Base-by-base conservation (phyloP, 2,329 filamentous ascomycete species). In the Balansia obtecta region DNA sequence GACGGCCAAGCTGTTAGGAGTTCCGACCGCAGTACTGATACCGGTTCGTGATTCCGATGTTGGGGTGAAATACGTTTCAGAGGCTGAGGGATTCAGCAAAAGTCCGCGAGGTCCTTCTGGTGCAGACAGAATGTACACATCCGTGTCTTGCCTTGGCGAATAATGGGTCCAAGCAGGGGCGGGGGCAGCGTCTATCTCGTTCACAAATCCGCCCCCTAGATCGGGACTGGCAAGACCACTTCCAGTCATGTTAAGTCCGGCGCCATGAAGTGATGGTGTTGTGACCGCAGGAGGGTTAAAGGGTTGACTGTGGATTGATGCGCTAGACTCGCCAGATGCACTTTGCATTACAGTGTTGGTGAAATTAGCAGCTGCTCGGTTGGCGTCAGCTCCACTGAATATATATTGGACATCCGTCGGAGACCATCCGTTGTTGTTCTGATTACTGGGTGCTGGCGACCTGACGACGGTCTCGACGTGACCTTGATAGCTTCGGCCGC, bases 71-170 rank as follows among this genome's bases (percentile, higher is more conserved):
- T 76, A 82, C 11, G 72, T 67, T 27, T 77, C 76, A 1, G 68
- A 60, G 12, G 63, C 63, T 42, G 69, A 65, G 53, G 72, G 71
- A 56, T 76, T 79, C 40, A 83, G 65, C 7, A 84, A 61, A 1
- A 84, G 62, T 6, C 73, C 80, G 18, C 74, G 73, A 1, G 80
- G 80, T 0, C 80, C 80, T 41, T 71, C 69, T 0, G 80, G 79
- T 0, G 80, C 83, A 15, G 73, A 77, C 7, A 84, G 60, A 22
- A 84, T 74, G 55, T 82, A 83, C 2, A 82, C 76, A 52, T 79
- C 74, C 0, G 73, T 68, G 2, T 60, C 63, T 22, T 65, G 65
- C 33, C 60, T 60, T 16, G 61, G 45, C 54, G 54, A 54, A 48
- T 52, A 55, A 50, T 46, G 48, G 34, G n/a, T n/a, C 11, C 12